These are phyloP conservation scores for Arthroderma uncinatum DNA, from an alignment of 2,329 filamentous ascomycete genomes.

Conservation along the genomic window DNA sequence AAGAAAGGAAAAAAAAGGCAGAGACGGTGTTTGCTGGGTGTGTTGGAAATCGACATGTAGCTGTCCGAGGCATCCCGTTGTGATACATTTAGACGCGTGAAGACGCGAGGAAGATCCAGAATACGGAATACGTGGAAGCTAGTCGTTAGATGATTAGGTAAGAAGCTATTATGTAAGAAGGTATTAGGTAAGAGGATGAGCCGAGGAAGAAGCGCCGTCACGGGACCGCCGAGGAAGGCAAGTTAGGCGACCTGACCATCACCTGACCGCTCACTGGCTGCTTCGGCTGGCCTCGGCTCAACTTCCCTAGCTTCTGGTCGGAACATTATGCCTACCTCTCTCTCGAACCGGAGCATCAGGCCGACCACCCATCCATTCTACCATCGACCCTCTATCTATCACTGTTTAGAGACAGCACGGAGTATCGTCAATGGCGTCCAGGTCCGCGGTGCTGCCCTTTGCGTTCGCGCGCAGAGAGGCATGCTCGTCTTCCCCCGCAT, in stretches of 20 bases:
- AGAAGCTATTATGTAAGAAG: no score
- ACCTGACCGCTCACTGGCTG: neutral
- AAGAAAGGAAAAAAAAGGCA: neutral
- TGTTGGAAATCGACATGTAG: neutral
- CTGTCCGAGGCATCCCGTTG: neutral
- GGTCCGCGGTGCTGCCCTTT: neutral
- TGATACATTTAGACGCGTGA: neutral
- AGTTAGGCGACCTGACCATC: slow-evolving; percentile 1
- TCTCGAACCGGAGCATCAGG: neutral
- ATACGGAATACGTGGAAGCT: neutral
- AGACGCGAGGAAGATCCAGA: neutral
- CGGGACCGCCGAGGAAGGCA: neutral
- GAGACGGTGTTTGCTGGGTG: neutral
- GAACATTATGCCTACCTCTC: neutral
- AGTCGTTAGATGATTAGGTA: neutral
- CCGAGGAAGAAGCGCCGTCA: neutral
- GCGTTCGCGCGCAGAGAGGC: slow-evolving; percentile 1
- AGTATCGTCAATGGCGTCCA: neutral
- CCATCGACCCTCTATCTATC: neutral
- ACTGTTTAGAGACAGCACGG: neutral
- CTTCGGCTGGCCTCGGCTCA: neutral
- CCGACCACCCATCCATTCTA: neutral
- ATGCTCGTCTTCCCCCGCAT: neutral
- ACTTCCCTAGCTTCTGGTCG: neutral
- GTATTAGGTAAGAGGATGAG: neutral